Conservation (phyloP, 2,329 filamentous ascomycete genomes). For the Phoma herbarum region DNA sequence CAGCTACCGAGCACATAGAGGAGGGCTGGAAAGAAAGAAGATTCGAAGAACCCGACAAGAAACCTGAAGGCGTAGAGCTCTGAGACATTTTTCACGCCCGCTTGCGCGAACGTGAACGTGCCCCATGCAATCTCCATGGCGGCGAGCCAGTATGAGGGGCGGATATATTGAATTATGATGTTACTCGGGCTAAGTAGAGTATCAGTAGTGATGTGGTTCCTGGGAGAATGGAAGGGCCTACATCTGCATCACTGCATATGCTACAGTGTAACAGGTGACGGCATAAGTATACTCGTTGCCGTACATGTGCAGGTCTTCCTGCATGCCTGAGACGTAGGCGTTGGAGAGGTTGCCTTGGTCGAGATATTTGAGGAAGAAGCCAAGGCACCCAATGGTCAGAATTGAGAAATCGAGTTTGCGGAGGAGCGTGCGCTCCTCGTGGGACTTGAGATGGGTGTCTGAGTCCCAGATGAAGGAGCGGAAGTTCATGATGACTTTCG, state of each 20-base stretch:
- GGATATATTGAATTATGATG: constrained; percentile 13
- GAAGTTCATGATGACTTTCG: constrained; percentile 8
- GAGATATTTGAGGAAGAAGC: constrained; percentile 22
- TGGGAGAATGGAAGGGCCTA: neutral
- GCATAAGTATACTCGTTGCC: constrained; percentile 13
- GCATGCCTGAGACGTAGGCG: constrained; percentile 1
- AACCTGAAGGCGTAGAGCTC: neutral
- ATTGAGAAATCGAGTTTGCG: constrained; percentile 60
- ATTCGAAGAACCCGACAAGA: neutral
- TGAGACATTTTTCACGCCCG: neutral
- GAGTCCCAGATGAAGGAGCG: constrained; percentile 28
- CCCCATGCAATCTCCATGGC: constrained; percentile 12
- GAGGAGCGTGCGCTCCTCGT: constrained; percentile 57
- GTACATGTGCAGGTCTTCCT: constrained; percentile 10
- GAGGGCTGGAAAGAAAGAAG: neutral
- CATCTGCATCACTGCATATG: constrained; percentile 8
- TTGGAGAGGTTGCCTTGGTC: constrained; percentile 9
- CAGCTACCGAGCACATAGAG: neutral
- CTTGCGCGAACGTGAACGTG: neutral
- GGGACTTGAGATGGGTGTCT: constrained; percentile 32
- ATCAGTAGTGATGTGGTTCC: neutral
- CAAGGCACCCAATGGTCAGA: constrained; percentile 50
- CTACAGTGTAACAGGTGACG: constrained; percentile 8
- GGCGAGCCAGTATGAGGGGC: constrained; percentile 7
- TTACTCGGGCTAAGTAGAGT: neutral